Evolutionary conservation across 1,284 basidiomycete species (phyloP).

Genomic region (Sanghuangporus sanghuang): DNA sequence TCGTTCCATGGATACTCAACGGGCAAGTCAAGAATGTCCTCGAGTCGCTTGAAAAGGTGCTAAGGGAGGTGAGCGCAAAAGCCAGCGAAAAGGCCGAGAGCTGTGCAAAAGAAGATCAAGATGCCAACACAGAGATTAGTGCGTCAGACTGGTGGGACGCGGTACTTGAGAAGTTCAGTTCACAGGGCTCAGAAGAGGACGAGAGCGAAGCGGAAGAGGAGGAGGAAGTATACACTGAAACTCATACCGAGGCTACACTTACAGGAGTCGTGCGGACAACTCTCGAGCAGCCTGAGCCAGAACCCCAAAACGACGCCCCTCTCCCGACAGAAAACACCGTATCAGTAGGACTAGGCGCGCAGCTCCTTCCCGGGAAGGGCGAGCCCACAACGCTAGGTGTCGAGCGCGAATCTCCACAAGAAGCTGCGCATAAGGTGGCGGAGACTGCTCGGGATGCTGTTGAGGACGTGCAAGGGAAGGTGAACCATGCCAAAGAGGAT

Average conservation of each 20-base stretch:
- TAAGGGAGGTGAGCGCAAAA: constrained; percentile 26
- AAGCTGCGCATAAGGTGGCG: constrained; percentile 22
- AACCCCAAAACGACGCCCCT: constrained; percentile 6
- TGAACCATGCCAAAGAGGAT: neutral
- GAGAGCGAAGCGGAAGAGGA: constrained; percentile 17
- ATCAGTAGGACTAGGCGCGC: constrained; percentile 40
- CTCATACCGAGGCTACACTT: constrained; percentile 27
- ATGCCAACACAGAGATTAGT: constrained; percentile 16
- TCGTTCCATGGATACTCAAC: constrained; percentile 27
- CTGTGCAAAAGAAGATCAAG: constrained; percentile 16
- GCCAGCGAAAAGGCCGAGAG: constrained; percentile 20
- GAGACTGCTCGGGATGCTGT: neutral
- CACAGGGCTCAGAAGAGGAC: constrained; percentile 9
- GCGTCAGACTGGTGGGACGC: constrained; percentile 31
- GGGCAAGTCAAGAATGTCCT: constrained; percentile 30
- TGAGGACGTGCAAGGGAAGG: neutral
- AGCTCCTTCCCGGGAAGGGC: constrained; percentile 40
- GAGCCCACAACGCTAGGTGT: constrained; percentile 31
- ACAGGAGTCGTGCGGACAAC: constrained; percentile 37
- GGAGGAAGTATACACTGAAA: constrained; percentile 18
- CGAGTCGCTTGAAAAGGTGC: constrained; percentile 26
- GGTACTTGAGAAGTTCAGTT: constrained; percentile 22
- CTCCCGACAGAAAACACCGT: constrained; percentile 29
- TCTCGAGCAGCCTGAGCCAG: constrained; percentile 20
- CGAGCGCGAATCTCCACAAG: constrained; percentile 21